Evolutionary conservation across 805 yeast species (phyloP).

Genomic region (Kuraishia molischiana): DNA sequence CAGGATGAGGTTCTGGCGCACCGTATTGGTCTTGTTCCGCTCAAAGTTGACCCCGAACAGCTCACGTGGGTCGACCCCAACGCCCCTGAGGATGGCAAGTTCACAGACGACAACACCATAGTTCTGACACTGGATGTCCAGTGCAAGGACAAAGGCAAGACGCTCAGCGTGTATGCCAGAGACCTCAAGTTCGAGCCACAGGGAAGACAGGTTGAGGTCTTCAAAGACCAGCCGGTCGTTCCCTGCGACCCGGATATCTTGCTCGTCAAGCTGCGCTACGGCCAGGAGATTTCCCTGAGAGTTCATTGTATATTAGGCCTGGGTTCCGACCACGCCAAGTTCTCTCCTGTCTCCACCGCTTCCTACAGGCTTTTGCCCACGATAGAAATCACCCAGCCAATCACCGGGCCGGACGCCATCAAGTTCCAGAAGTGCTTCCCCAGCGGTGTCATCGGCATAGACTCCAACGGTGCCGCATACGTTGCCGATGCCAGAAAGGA

Average conservation of each 20-base stretch:
- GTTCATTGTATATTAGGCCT: slow-evolving; percentile 88
- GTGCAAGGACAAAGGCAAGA: slow-evolving; percentile 80
- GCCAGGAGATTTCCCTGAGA: slow-evolving; percentile 86
- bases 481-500: slow-evolving; percentile 90
- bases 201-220: slow-evolving; percentile 71
- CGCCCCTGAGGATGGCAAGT: slow-evolving; percentile 53
- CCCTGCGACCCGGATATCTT: slow-evolving; percentile 86
- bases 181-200: slow-evolving; percentile 88
- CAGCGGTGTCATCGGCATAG: slow-evolving; percentile 79
- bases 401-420: slow-evolving; percentile 65
- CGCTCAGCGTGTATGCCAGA: slow-evolving; percentile 80
- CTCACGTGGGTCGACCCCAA: slow-evolving; percentile 71
- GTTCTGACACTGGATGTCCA: slow-evolving; percentile 73
- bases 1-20: slow-evolving; percentile 97
- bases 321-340: slow-evolving; percentile 95
- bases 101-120: slow-evolving; percentile 82
- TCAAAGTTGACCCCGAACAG: slow-evolving; percentile 84
- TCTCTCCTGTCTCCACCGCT: slow-evolving; percentile 95
- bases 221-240: slow-evolving; percentile 56
- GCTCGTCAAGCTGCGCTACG: slow-evolving; percentile 89
- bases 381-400: slow-evolving; percentile 66
- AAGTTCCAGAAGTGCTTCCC: slow-evolving; percentile 89
- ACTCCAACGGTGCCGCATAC: slow-evolving; percentile 56
- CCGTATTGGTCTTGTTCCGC: slow-evolving; percentile 87
- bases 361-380: slow-evolving; percentile 89